phyloP scores from a whole-genome alignment of 352 stramenopile genomes.

The Globisporangium paroecandrum region DNA sequence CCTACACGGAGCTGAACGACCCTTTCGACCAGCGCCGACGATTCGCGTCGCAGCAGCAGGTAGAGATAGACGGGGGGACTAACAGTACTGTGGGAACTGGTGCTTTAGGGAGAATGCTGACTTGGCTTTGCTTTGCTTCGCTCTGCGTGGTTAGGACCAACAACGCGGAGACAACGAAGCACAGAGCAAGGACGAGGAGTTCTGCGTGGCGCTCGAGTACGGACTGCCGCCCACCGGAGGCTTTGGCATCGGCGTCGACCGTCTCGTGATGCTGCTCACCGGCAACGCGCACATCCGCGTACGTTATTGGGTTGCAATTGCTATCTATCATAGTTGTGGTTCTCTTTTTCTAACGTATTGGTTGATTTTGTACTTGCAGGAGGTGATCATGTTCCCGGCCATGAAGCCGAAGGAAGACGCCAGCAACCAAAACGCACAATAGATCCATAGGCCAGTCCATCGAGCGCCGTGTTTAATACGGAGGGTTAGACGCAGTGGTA shows the following conservation, averaged over 20 bases:
- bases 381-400: slow-evolving; percentile 98
- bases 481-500: neutral
- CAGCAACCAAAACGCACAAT: neutral
- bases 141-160: slow-evolving; percentile 35
- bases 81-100: neutral
- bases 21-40: slow-evolving; percentile 95
- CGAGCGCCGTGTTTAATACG: neutral
- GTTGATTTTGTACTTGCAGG: slow-evolving; percentile 58
- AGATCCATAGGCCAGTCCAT: neutral
- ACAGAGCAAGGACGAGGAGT: slow-evolving; percentile 94
- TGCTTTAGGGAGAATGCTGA: neutral
- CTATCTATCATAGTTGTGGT: neutral
- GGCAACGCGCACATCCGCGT: slow-evolving; percentile 97
- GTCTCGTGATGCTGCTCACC: slow-evolving; percentile 98
- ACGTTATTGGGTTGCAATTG: slow-evolving; percentile 19
- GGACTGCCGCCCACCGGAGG: slow-evolving; percentile 96
- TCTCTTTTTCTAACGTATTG: slow-evolving; percentile 1
- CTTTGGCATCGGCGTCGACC: slow-evolving; percentile 97
- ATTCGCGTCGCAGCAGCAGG: slow-evolving; percentile 92
- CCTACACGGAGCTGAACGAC: slow-evolving; percentile 99
- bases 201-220: slow-evolving; percentile 97
- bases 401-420: slow-evolving; percentile 91
- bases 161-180: slow-evolving; percentile 84
- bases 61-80: slow-evolving; percentile 2
- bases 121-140: neutral